Evolutionary conservation across 176 grass and related monocot species (phyloP), one percentile per base, ranked within the genome.

Genomic region (Paspalum notatum): DNA sequence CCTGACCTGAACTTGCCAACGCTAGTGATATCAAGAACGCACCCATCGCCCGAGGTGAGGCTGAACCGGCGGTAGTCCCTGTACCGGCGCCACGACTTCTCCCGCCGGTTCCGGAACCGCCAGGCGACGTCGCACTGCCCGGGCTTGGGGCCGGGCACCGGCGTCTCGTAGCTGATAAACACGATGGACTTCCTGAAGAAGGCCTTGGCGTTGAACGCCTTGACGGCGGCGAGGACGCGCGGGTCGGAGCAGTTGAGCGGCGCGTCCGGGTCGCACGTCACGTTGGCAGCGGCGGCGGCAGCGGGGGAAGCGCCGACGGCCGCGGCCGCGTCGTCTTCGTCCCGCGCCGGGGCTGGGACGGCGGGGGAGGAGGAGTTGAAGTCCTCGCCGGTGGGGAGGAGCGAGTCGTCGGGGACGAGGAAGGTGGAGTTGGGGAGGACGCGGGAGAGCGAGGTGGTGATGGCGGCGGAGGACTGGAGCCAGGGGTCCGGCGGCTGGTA

Each of bases 401-500:
- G 80, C 47, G 95, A 94, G 52, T 97, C 95, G 74, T 97, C 95
- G 63, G 85, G 87, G 14, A 59, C 76, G 55, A 77, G 89, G 85
- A 91, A 94, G 65, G 95, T 87, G 78, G 92, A 89, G 81, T 92
- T 89, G 50, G 82, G 92, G 71, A 91, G 87, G 67, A 84, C 85
- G 5, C 79, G 62, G 70, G 90, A 78, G 54, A 94, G 90, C 24
- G 92, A 92, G 45, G 69, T 68, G 70, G 92, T 98, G 88, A 98
- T 80, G 41, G 95, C 95, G 75, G 92, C 88, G 45, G 95, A 89
- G 73, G 92, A 98, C 81, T 94, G 88, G 53, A 98, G 66, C 92
- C 95, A 98, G 64, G 95, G 95, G 78, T 98, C 92, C 9, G 92
- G 92, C 27, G 95, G 95, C 69, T 98, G 95, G 90, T 98, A 94